Evolutionary conservation across 1,284 basidiomycete genomes (phyloP).

Genomic region (Marasmius fiardii): DNA sequence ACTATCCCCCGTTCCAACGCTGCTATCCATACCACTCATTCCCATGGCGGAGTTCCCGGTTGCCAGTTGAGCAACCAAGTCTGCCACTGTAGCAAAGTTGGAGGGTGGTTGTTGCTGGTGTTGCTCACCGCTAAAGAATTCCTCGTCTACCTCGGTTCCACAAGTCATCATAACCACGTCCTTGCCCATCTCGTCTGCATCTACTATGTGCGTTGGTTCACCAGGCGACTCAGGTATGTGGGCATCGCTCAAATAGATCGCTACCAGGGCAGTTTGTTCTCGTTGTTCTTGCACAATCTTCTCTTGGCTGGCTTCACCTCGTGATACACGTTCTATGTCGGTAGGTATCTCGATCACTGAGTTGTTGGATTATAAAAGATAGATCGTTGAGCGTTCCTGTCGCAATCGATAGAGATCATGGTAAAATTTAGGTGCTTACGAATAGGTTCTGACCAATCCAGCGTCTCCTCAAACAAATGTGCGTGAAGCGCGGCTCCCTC

Average conservation of each 20-base stretch:
- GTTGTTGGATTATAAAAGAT: not conserved
- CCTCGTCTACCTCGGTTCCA: conserved; percentile 61
- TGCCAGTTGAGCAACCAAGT: conserved; percentile 65
- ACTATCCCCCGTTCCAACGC: not conserved
- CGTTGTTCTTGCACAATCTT: conserved; percentile 66
- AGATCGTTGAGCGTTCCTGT: not conserved
- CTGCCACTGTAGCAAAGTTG: conserved; percentile 51
- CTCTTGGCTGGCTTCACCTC: conserved; percentile 66
- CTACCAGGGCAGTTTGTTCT: conserved; percentile 71
- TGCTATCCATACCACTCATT: not conserved
- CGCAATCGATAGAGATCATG: not conserved
- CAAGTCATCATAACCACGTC: conserved; percentile 61
- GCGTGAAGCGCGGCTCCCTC: conserved; percentile 80
- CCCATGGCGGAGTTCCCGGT: conserved; percentile 27
- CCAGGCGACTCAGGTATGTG: conserved; percentile 76
- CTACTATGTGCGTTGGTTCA: conserved; percentile 57
- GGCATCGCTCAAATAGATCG: conserved; percentile 62
- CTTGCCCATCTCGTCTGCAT: conserved; percentile 66
- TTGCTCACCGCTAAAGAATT: conserved; percentile 15
- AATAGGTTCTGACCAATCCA: conserved; percentile 78
- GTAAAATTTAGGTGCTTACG: conserved; percentile 42
- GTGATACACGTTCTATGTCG: conserved; percentile 46
- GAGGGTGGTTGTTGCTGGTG: conserved; percentile 21
- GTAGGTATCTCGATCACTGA: conserved; percentile 60
- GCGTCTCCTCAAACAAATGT: conserved; percentile 75